These are phyloP conservation scores for Solanum hybrid DNA, from an alignment of 305 asterid genomes.

Conservation along the genomic window DNA sequence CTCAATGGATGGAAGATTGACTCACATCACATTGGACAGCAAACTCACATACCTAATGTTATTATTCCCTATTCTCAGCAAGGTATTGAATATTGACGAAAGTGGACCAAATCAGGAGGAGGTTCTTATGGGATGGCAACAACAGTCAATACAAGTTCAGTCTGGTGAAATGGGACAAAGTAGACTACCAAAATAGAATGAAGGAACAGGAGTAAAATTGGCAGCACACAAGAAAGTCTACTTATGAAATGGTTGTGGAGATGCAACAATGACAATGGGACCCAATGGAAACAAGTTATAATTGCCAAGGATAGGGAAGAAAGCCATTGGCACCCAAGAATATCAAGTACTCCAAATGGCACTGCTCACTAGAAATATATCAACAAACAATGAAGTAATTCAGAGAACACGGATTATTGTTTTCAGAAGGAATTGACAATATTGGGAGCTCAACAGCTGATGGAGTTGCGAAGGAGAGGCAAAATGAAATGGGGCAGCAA, in stretches of 20 bases:
- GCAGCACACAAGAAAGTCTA: background rate
- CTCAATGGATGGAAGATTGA: background rate
- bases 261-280: background rate
- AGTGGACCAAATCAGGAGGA: background rate
- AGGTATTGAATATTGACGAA: background rate
- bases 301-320: background rate
- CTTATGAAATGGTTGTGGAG: background rate
- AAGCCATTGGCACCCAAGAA: background rate
- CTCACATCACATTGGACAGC: background rate
- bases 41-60: background rate
- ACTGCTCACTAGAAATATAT: background rate
- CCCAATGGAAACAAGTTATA: background rate
- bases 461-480: background rate
- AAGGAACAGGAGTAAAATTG: background rate
- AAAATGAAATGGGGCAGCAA: background rate
- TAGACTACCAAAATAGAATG: background rate
- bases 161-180: background rate
- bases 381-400: background rate
- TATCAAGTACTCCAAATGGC: background rate
- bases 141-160: background rate
- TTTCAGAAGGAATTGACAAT: background rate
- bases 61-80: background rate
- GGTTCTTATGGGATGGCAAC: background rate
- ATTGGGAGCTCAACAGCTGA: background rate
- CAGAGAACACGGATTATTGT: background rate